A percentile compares a stretch with the other conserved stretches of the same genome.
These are phyloP conservation scores for Boletales sp. DNA, from an alignment of 768 basidiomycete species.

Conservation along the genomic window DNA sequence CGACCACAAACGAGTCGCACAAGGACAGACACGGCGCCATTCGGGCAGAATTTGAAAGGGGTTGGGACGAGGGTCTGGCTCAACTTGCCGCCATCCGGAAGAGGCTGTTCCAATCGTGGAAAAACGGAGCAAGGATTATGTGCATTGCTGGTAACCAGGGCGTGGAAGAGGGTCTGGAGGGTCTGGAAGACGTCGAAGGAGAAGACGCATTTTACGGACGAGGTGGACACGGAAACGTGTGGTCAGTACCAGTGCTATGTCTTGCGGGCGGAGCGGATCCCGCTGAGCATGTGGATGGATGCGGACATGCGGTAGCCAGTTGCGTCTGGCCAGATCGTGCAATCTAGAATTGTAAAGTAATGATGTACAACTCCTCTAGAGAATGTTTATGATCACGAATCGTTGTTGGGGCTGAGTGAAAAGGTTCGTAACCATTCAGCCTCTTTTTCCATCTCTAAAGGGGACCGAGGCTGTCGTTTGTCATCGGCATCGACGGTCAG, in stretches of 20 bases:
- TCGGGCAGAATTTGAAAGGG: conserved; percentile 51
- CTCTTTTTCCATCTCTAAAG: conserved; percentile 79
- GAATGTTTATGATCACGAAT: neutral
- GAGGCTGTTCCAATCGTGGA: conserved; percentile 44
- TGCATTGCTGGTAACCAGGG: conserved; percentile 30
- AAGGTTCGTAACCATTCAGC: conserved; percentile 64
- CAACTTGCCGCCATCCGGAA: conserved; percentile 48
- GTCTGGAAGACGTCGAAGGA: conserved; percentile 30
- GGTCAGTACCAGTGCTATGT: conserved; percentile 34
- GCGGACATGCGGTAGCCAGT: conserved; percentile 36
- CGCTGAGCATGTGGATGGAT: conserved; percentile 32
- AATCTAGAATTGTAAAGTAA: conserved; percentile 16
- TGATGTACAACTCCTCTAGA: conserved; percentile 6
- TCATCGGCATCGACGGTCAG: conserved; percentile 72
- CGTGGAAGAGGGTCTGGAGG: conserved; percentile 32
- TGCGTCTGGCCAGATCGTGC: conserved; percentile 33
- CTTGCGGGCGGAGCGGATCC: conserved; percentile 32
- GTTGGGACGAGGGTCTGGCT: conserved; percentile 60
- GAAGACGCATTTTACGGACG: conserved; percentile 27
- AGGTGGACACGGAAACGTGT: conserved; percentile 4
- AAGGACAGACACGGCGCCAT: conserved; percentile 39
- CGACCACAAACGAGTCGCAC: conserved; percentile 32
- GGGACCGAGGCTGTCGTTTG: conserved; percentile 53
- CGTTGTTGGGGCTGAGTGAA: conserved; percentile 32
- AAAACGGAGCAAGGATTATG: conserved; percentile 44